Percentiles rank a stretch among this genome's conserved stretches.
Evolutionary conservation across 2,329 filamentous ascomycete genomes (phyloP).

Genomic region (Zalaria sp.): DNA sequence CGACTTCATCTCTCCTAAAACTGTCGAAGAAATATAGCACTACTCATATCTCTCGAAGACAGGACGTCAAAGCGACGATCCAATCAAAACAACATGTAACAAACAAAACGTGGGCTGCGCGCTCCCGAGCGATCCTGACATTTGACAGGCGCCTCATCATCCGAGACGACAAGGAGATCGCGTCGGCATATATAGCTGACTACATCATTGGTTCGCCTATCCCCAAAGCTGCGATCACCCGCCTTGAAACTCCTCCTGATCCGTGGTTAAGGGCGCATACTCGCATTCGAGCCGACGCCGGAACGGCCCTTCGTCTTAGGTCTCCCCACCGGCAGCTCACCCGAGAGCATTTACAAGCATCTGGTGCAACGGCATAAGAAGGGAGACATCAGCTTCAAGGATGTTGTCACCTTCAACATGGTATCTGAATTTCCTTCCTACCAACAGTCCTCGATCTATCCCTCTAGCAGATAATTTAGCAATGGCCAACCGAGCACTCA

Average conservation of each 20-base stretch:
- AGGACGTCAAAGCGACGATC: no score
- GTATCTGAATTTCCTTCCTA: slow-evolving; percentile 26
- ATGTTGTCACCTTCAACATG: slow-evolving; percentile 92
- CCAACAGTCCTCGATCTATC: neutral
- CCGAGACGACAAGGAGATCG: slow-evolving; percentile 53
- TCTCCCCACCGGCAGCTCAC: slow-evolving; percentile 70
- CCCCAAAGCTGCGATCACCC: no score
- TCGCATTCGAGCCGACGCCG: slow-evolving; percentile 57
- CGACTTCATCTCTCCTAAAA: no score
- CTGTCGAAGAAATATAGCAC: no score
- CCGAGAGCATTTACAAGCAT: slow-evolving; percentile 61
- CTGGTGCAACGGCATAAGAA: slow-evolving; percentile 59
- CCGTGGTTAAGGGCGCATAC: slow-evolving; percentile 51
- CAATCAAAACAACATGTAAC: no score
- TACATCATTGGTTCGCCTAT: slow-evolving; percentile 53
- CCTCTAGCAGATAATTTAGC: neutral
- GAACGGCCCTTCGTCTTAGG: slow-evolving; percentile 68
- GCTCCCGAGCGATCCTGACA: no score
- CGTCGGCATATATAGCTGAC: slow-evolving; percentile 64
- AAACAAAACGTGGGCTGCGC: no score
- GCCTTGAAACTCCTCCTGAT: no score
- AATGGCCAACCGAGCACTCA: neutral
- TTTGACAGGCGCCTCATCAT: slow-evolving; percentile 65
- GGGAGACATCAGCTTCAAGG: slow-evolving; percentile 65
- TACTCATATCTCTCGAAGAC: no score